Base-by-base conservation (phyloP, 139 green algal species). In the Chlamydomonas asymmetrica region DNA sequence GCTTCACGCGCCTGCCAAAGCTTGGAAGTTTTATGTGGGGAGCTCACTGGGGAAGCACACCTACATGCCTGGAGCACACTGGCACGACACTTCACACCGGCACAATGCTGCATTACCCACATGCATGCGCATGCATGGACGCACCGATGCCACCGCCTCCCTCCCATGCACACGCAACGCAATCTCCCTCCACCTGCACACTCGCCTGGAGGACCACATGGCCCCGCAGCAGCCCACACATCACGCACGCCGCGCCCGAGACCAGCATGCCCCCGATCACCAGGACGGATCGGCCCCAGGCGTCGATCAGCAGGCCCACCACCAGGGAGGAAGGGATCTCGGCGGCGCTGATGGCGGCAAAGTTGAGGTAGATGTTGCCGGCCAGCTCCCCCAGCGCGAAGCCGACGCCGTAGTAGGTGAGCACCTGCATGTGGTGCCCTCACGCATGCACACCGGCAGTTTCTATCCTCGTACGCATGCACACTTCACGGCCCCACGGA, bases 361-460 rank as follows among this genome's bases (percentile, higher is more conserved):
- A 74, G 0, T 10, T 29, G 16, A 74, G 0, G 67, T 74, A 74
- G 35, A 74, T 35, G 18, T 22, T 49, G 34, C 50, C 67, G 0
- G 67, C 35, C 23, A 74, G 63, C 37, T 74, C 63, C 67, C 50
- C 63, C 67, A 74, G 50, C 35, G 67, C 49, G 57, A 74, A 74
- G 35, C 67, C 67, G 49, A 74, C 40, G 67, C 67, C 67, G 50
- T 74, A 74, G 50, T 74, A 74, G 13, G 43, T 48, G 35, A 74
- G 35, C 2, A 74, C 67, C 9, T 64, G 50, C 27, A 50, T 54
- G 67, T n/a, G n/a, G n/a, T n/a, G n/a, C n/a, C n/a, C n/a, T n/a
- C n/a, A n/a, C n/a, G n/a, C n/a, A n/a, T n/a, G n/a, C n/a, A n/a
- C n/a, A n/a, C n/a, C n/a, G n/a, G n/a, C n/a, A n/a, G n/a, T n/a